A percentile compares a stretch with the other conserved stretches of the same genome.
These are phyloP conservation scores for Pseudohalonectria lignicola DNA, from an alignment of 2,329 filamentous ascomycete genomes.

Conservation along the genomic window DNA sequence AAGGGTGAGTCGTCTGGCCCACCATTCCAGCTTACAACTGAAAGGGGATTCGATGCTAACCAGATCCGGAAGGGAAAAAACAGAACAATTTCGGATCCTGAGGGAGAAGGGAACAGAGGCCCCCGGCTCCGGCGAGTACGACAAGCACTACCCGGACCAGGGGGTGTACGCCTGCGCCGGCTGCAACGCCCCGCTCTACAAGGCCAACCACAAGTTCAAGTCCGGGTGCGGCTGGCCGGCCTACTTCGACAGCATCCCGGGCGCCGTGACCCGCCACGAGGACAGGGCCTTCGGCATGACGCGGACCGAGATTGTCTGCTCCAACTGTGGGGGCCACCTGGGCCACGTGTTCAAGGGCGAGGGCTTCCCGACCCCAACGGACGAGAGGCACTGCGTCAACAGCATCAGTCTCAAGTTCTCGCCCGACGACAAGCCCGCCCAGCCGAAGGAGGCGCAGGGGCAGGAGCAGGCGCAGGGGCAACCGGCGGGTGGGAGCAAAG, in stretches of 20 bases:
- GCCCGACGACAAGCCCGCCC: conserved; percentile 45
- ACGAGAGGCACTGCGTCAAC: conserved; percentile 97
- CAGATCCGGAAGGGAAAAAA: no score
- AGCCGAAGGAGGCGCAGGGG: not conserved
- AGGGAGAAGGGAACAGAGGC: conserved; percentile 86
- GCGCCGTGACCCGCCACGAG: conserved; percentile 72
- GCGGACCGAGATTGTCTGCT: conserved; percentile 87
- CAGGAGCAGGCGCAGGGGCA: not conserved
- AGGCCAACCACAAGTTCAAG: conserved; percentile 88
- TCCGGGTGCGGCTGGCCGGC: conserved; percentile 96
- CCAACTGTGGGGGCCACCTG: conserved; percentile 85
- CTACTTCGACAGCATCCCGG: conserved; percentile 91
- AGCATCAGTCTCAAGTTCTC: conserved; percentile 81
- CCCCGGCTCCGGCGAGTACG: conserved; percentile 69
- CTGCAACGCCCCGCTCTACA: conserved; percentile 83
- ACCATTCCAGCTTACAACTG: no score
- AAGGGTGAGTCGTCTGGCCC: conserved; percentile 35
- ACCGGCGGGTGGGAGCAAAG: not conserved
- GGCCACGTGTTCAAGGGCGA: conserved; percentile 91
- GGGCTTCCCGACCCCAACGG: conserved; percentile 71
- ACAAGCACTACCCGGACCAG: conserved; percentile 67
- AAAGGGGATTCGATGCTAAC: no score
- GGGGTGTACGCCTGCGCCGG: conserved; percentile 84
- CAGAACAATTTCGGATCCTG: conserved; percentile 92
- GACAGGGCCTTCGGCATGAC: conserved; percentile 72